phyloP scores from a whole-genome alignment of 495 filamentous ascomycete genomes.

The Aspergillus avenaceus region DNA sequence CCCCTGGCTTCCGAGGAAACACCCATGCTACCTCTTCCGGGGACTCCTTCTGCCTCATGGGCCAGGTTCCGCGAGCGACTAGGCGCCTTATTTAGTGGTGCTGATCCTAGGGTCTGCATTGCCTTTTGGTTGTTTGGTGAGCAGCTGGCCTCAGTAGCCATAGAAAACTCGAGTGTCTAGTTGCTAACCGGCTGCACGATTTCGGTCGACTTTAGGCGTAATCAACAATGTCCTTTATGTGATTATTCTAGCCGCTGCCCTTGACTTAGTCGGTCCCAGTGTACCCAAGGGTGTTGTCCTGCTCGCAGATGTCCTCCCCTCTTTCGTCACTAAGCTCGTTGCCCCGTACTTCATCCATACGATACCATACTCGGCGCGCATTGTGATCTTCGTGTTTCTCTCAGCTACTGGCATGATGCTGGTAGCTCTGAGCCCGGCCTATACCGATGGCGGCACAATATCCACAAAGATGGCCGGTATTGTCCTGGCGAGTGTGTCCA shows the following conservation, averaged over 20 bases:
- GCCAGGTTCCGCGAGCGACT: conserved; percentile 62
- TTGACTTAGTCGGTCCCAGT: conserved; percentile 83
- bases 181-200: not conserved
- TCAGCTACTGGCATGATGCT: conserved; percentile 83
- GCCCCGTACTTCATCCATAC: conserved; percentile 91
- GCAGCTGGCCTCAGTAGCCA: conserved; percentile 7
- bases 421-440: conserved; percentile 70
- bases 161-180: not conserved
- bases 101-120: conserved; percentile 66
- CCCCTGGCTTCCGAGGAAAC: conserved; percentile 14
- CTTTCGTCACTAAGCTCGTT: conserved; percentile 80
- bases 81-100: conserved; percentile 56
- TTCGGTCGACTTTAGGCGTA: conserved; percentile 57
- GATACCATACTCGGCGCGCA: conserved; percentile 72
- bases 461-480: conserved; percentile 75
- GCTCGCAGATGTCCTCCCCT: conserved; percentile 86
- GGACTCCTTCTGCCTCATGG: conserved; percentile 72
- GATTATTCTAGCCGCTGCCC: conserved; percentile 90
- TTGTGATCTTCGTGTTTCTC: conserved; percentile 65
- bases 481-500: conserved; percentile 76
- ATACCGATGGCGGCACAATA: conserved; percentile 56
- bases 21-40: conserved; percentile 63
- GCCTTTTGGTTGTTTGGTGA: conserved; percentile 94
- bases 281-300: conserved; percentile 90
- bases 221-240: conserved; percentile 99